Base-by-base conservation (phyloP, 352 stramenopile genomes). In the Globisporangium iwayamae region DNA sequence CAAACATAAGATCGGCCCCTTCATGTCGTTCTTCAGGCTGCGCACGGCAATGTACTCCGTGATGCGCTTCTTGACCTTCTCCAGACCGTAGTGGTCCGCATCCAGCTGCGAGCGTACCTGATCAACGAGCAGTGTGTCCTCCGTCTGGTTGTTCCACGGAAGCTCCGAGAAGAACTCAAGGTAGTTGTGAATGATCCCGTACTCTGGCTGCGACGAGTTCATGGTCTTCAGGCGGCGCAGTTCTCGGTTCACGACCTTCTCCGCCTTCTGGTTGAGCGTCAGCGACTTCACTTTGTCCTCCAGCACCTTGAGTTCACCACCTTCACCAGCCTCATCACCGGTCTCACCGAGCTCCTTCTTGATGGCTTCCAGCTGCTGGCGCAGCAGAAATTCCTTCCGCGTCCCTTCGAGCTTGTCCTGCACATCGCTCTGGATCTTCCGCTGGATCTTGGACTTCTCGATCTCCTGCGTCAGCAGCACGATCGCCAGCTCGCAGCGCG, bases 311-410 rank as follows among this genome's bases (percentile, higher is more conserved):
- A 89, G 67, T 7, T 92, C 81, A 14, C 74, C 68, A 3, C 66
- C 68, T 30, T 78, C 78, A 20, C 56, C 60, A 1, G 66, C 70
- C 11, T 88, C 78, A 10, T 88, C 78, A 2, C 72, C 68, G 1
- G 60, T 69, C 43, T 88, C 75, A 1, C 97, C 97, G 0, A 99
- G 80, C 71, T 99, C 95, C 54, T 99, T 99, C 78, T 99, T 99
- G 71, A 99, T 99, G 0, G 85, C 96, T 72, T 99, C 99, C 4
- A 99, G 80, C 72, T 99, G 97, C 74, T 99, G 96, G n/a, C 83
- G 94, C 2, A 99, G 73, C 52, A 99, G 89, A 63, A 99, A 99
- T 54, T 98, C 80, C 56, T 87, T 88, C 0, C 82, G 71, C 7
- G 79, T 83, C 1, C 77, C 82, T 53, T 91, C 81, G 38, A 91